Conservation (phyloP, 768 basidiomycete species). For the Amyloporia xantha region DNA sequence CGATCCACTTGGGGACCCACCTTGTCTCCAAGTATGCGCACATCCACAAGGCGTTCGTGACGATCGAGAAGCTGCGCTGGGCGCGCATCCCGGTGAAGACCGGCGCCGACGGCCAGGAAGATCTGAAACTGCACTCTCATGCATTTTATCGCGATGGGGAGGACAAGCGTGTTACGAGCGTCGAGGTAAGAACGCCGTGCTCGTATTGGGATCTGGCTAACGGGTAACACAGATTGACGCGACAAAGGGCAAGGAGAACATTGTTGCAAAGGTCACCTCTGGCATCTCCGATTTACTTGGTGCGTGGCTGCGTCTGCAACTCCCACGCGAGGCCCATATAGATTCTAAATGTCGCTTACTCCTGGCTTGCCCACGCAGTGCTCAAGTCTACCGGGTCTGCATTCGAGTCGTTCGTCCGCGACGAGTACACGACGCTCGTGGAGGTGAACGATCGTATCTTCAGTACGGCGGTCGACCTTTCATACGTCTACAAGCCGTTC, state of each 20-base stretch:
- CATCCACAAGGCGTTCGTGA: constrained; percentile 61
- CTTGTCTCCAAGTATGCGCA: constrained; percentile 78
- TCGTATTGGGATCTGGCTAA: neutral
- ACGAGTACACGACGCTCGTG: constrained; percentile 83
- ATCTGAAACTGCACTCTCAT: constrained; percentile 56
- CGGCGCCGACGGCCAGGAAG: constrained; percentile 20
- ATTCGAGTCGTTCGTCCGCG: constrained; percentile 74
- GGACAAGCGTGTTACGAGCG: constrained; percentile 67
- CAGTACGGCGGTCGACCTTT: constrained; percentile 78
- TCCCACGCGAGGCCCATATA: neutral
- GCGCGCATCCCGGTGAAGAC: constrained; percentile 52
- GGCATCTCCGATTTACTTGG: constrained; percentile 80
- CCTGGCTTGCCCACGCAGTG: constrained; percentile 37
- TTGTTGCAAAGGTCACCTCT: constrained; percentile 54
- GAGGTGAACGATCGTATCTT: constrained; percentile 88
- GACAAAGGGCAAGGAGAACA: constrained; percentile 50
- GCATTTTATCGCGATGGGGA: constrained; percentile 87
- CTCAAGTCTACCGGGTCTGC: constrained; percentile 87
- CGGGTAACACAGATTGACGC: constrained; percentile 50
- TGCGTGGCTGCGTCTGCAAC: constrained; percentile 20
- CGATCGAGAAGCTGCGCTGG: constrained; percentile 81
- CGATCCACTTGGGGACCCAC: constrained; percentile 79
- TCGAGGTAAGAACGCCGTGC: constrained; percentile 16
- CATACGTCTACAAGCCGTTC: constrained; percentile 55
- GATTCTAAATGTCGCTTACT: neutral